Base-by-base conservation (phyloP, 2,329 filamentous ascomycete species). In the Clathrospora elynae region DNA sequence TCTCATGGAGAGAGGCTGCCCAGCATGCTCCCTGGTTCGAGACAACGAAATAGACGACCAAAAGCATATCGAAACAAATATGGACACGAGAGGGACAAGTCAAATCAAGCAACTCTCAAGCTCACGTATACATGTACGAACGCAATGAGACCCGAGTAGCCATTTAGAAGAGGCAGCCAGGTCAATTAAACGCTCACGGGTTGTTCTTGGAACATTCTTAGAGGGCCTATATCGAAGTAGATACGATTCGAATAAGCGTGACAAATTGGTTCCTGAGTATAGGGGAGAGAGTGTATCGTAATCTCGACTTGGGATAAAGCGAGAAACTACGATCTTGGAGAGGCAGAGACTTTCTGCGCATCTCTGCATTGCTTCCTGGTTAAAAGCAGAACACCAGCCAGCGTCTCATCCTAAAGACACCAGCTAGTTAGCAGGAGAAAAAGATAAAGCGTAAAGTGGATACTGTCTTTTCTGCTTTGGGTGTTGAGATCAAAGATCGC, bases 211-310 rank as follows among this genome's bases (percentile, higher is more conserved):
- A 69, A 69, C 65, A 63, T 68, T 65, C 59, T 64, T 58, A 68
- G 65, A 69, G 62, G 64, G 65, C 66, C 60, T 66, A 61, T 67
- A 51, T 46, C 63, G 63, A 67, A 68, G 63, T 60, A 53, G 59
- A 30, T 46, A 51, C 54, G 62, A 16, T 68, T 68, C 65, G 65
- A 53, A 59, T 51, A 68, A 62, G 66, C 66, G 66, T 68, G 66
- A 69, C 66, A 69, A 68, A 64, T 68, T 69, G 61, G 64, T 68
- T 68, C 66, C 66, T 58, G 53, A 4, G n/a, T n/a, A n/a, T n/a
- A n/a, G n/a, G n/a, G n/a, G n/a, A n/a, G n/a, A n/a, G n/a, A n/a
- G n/a, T n/a, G n/a, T n/a, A n/a, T n/a, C n/a, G n/a, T n/a, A n/a
- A n/a, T n/a, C n/a, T n/a, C n/a, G n/a, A n/a, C n/a, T n/a, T n/a